Evolutionary conservation across 495 filamentous ascomycete genomes (phyloP), one percentile per base, ranked within the genome.

Genomic region (Terfezia claveryi): DNA sequence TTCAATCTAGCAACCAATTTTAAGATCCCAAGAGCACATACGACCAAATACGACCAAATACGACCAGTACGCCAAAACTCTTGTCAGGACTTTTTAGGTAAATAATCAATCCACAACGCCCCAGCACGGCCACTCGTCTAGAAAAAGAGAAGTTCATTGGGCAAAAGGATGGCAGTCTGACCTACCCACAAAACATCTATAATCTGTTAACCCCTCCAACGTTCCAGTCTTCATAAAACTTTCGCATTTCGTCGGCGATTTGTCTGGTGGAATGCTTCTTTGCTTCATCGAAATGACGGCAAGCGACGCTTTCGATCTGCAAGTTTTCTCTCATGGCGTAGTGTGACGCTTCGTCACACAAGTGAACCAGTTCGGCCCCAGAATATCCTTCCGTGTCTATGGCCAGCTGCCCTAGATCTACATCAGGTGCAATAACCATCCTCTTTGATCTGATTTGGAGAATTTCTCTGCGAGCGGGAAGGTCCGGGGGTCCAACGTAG

Each of bases 401-500:
- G n/a, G 86, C 83, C 38, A 98, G 64, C 32, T 72, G 66, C 2
- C 72, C 71, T 9, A 85, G 62, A 59, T 85, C 76, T 9, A 92
- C 77, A 51, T 82, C 81, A n/a, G 72, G 58, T 54, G 74, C 73
- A 50, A 83, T 64, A 51, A 76, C 73, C 61, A 78, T 78, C 52
- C 75, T 77, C 50, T 70, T 68, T 10, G 74, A 71, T 66, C 75
- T 75, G 20, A 87, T 83, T 36, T 72, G 66, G 20, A 93, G 70
- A 36, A 98, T 95, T 57, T 87, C 82, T 58, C 69, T 74, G 38
- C 91, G 72, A 0, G 86, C 88, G 38, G 76, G 76, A 41, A 76
- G 67, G 61, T 87, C 82, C 8, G 91, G 91, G 36, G 85, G 81
- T 0, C 83, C 82, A 37, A 98, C 87, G 61, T 94, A 94, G 54